Evolutionary conservation across 768 basidiomycete genomes (phyloP), one percentile per base, ranked within the genome.

Genomic region (Boletus huronensis): DNA sequence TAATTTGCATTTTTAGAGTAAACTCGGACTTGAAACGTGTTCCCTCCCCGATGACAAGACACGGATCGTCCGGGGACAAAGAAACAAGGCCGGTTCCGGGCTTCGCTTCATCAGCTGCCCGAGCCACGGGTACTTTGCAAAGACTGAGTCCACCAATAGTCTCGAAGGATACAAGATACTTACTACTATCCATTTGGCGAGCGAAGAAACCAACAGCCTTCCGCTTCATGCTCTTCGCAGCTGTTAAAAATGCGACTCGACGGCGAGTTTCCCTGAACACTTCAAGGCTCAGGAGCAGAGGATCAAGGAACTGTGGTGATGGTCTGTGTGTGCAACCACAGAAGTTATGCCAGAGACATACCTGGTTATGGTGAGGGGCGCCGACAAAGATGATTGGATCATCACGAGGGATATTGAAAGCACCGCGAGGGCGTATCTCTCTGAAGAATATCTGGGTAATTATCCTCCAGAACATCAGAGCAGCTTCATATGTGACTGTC

Each of bases 401-500:
- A 54, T 90, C 82, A 53, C 79, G 80, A 25, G 96, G 96, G 55
- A 98, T 91, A 69, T 97, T 91, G 80, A 90, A 98, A 32, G 94
- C 90, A 48, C 96, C 92, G 70, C 96, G 79, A 4, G 94, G 91
- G 54, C 96, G 81, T 64, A 98, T 87, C 74, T 98, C 96, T 61
- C 96, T 79, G 77, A 98, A 98, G 80, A 98, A 98, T 62, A 98
- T 85, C 73, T 90, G 90, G 59, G 90, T 92, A 53, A 96, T 80
- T 3, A 80, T 76, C 53, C 88, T 76, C 91, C 90, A 96, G 73
- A 96, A 92, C 44, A 89, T 68, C 70, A 96, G 83, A 38, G 84
- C 84, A 26, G 82, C 76, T 66, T 93, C 88, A 67, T 93, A 94
- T 61, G 75, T 58, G 23, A 65, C 52, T 28, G 42, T 32, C 43